A percentile compares a stretch with the other conserved stretches of the same genome.
These are phyloP conservation scores for Blastomyces percursus DNA, from an alignment of 2,329 filamentous ascomycete species.

Conservation along the genomic window DNA sequence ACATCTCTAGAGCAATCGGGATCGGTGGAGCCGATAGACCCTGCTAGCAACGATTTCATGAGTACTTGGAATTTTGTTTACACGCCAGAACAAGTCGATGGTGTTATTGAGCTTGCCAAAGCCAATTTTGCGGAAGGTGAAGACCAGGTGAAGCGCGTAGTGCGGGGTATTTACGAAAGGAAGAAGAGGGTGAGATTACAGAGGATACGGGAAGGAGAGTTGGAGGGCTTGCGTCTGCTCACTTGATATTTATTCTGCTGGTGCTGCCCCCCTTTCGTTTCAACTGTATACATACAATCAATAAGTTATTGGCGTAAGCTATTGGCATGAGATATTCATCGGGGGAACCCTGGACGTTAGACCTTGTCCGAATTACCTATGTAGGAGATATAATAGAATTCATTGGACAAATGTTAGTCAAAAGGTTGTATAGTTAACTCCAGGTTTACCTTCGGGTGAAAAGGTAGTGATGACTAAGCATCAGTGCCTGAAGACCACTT, in stretches of 20 bases:
- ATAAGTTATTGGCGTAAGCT: not conserved
- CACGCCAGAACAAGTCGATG: conserved; percentile 78
- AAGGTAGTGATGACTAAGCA: conserved; percentile 5
- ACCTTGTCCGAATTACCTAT: not conserved
- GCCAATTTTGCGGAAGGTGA: conserved; percentile 80
- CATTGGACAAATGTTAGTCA: not conserved
- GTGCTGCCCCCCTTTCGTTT: no score
- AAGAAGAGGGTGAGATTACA: conserved; percentile 59
- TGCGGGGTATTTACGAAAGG: conserved; percentile 83
- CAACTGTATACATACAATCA: not conserved
- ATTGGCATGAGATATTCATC: not conserved
- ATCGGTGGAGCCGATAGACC: conserved; percentile 64
- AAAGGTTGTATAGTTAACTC: no score
- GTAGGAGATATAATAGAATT: not conserved
- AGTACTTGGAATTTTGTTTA: conserved; percentile 98
- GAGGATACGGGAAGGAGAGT: conserved; percentile 16
- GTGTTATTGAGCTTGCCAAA: conserved; percentile 66
- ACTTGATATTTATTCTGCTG: not conserved
- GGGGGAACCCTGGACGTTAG: not conserved
- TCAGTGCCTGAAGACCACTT: not conserved
- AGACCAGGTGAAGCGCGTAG: conserved; percentile 63
- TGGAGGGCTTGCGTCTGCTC: not conserved
- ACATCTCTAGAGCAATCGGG: conserved; percentile 32
- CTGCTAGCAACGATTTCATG: conserved; percentile 71
- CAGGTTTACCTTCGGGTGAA: no score